Conservation (phyloP, 2,329 filamentous ascomycete species). For the Fusarium sp. region DNA sequence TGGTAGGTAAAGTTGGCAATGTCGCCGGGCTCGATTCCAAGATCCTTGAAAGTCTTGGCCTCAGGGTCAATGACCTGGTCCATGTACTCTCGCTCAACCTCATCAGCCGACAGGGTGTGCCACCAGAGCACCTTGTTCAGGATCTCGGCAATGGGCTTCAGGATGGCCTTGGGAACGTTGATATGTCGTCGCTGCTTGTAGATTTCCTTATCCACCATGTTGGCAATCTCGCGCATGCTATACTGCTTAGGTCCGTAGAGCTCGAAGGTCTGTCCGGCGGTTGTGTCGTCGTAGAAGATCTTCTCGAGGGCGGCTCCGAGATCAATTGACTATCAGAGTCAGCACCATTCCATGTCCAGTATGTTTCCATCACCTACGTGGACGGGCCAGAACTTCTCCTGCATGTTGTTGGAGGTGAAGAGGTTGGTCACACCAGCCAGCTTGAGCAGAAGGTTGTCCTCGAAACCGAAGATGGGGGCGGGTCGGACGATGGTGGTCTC, state of each 20-base stretch:
- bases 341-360: neutral
- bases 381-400: conserved; percentile 89
- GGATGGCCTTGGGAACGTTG: conserved; percentile 84
- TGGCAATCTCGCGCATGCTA: conserved; percentile 85
- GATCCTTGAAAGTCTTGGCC: conserved; percentile 95
- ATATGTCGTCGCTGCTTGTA: conserved; percentile 89
- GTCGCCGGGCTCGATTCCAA: conserved; percentile 89
- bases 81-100: conserved; percentile 91
- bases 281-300: conserved; percentile 92
- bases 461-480: conserved; percentile 92
- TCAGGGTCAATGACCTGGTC: conserved; percentile 90
- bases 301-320: conserved; percentile 88
- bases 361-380: conserved; percentile 71
- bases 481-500: conserved; percentile 97
- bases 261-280: conserved; percentile 90
- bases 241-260: conserved; percentile 95
- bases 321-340: conserved; percentile 76
- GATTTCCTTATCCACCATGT: conserved; percentile 91
- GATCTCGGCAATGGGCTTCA: conserved; percentile 79
- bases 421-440: conserved; percentile 84
- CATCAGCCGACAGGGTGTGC: conserved; percentile 83
- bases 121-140: conserved; percentile 91
- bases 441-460: conserved; percentile 89
- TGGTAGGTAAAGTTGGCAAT: conserved; percentile 89
- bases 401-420: conserved; percentile 92